phyloP scores from a whole-genome alignment of 2,329 filamentous ascomycete species.

The Calonectria naviculata region DNA sequence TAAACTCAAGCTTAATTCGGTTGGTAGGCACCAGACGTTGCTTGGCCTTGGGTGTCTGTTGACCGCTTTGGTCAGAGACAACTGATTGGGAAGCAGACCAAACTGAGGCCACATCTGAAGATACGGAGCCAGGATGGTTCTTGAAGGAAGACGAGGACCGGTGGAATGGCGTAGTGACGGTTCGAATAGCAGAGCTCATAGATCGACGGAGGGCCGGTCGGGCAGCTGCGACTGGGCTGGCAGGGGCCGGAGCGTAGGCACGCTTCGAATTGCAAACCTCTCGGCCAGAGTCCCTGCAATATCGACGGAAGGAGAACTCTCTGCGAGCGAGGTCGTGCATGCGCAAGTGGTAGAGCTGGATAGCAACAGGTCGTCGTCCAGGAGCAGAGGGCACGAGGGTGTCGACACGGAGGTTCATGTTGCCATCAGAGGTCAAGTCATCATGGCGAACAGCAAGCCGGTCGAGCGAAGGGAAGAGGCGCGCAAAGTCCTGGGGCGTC shows the following conservation, averaged over 20 bases:
- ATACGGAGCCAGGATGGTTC: conserved; percentile 25
- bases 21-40: conserved; percentile 70
- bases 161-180: conserved; percentile 51
- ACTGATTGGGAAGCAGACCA: conserved; percentile 39
- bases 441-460: conserved; percentile 88
- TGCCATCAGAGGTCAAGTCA: conserved; percentile 88
- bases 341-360: conserved; percentile 89
- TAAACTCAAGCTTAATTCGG: conserved; percentile 91
- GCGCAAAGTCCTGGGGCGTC: conserved; percentile 83
- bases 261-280: conserved; percentile 90
- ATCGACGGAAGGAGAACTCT: conserved; percentile 90
- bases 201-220: conserved; percentile 59
- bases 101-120: conserved; percentile 36
- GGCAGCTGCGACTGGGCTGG: conserved; percentile 44
- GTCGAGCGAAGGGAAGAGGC: conserved; percentile 87
- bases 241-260: conserved; percentile 60
- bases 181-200: conserved; percentile 58
- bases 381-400: conserved; percentile 72
- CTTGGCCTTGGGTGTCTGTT: conserved; percentile 45
- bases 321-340: conserved; percentile 91
- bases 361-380: conserved; percentile 73
- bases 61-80: conserved; percentile 29
- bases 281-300: conserved; percentile 91
- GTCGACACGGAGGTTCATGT: conserved; percentile 95
- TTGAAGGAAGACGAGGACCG: conserved; percentile 39